Evolutionary conservation across 2,329 filamentous ascomycete species (phyloP).

Genomic region (Tolypocladium album): DNA sequence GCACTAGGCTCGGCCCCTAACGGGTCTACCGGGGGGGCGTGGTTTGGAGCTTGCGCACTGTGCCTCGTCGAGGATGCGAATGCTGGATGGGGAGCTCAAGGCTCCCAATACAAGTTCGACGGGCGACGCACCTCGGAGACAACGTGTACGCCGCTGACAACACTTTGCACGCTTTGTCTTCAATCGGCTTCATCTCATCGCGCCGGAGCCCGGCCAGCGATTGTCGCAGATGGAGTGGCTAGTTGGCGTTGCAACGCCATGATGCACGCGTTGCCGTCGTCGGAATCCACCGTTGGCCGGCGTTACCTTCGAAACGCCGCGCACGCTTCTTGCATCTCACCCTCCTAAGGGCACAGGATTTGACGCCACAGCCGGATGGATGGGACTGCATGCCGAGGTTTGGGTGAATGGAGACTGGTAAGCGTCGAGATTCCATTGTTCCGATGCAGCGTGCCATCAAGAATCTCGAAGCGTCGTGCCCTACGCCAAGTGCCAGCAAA

Average conservation of each 20-base stretch:
- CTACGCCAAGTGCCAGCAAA: not conserved
- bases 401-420: not conserved
- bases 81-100: not conserved
- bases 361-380: not conserved
- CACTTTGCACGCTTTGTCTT: not conserved
- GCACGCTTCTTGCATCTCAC: not conserved
- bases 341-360: not conserved
- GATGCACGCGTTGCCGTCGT: not conserved
- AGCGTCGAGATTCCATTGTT: not conserved
- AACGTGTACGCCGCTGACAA: no score
- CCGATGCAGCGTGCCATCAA: not conserved
- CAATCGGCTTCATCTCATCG: not conserved
- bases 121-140: not conserved
- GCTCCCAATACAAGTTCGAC: not conserved
- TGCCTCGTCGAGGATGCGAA: not conserved
- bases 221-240: not conserved
- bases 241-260: not conserved
- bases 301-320: not conserved
- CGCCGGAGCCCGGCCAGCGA: not conserved
- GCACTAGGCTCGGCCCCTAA: not conserved
- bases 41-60: not conserved
- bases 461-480: not conserved
- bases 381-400: not conserved
- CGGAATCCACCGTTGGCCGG: not conserved
- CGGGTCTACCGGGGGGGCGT: not conserved